Base-by-base conservation (phyloP, 2,329 filamentous ascomycete species). In the Epicoccum sorghinum region DNA sequence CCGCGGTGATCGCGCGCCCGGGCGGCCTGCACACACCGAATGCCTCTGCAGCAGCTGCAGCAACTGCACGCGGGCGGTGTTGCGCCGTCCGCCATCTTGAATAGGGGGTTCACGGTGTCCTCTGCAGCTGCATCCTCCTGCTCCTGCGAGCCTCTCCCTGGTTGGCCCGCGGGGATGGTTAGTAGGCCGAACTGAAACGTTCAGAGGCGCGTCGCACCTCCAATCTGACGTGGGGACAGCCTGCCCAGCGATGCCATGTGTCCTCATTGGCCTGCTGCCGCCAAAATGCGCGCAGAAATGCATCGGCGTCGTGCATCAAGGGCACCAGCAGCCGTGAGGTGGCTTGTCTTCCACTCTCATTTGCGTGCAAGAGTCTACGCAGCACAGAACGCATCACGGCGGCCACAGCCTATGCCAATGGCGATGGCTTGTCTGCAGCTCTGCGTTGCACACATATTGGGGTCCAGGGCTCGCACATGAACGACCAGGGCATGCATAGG, bases 181-280 rank as follows among this genome's bases (percentile, higher is more conserved):
- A 50, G 41, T 30, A 49, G 45, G 42, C 44, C 39, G 33, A 46
- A 52, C 54, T 71, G 67, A 70, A 70, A 70, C 67, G 58, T 27
- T 44, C 60, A 65, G 60, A 67, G 65, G 67, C 66, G 68, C 65
- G 65, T 65, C 64, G 62, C 52, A 33, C 50, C 47, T 48, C 49
- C 56, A 56, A 57, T 66, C 67, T 71, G 66, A 69, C 68, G 67
- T 71, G 67, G 64, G 65, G 45, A 24, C 46, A 39, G 46, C 8
- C 46, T 43, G 41, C 46, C 32, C 63, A 54, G 46, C 44, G n/a
- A 42, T 45, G 50, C 42, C 37, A 35, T 24, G 39, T 29, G 22
- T 36, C 43, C 44, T 58, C 47, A 58, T 62, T 61, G 58, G 62
- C 35, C 18, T 46, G 29, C 25, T 33, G 36, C 46, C 30, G 32